These are phyloP conservation scores for Neospermospora avenae DNA, from an alignment of 2,329 filamentous ascomycete genomes.

Conservation along the genomic window DNA sequence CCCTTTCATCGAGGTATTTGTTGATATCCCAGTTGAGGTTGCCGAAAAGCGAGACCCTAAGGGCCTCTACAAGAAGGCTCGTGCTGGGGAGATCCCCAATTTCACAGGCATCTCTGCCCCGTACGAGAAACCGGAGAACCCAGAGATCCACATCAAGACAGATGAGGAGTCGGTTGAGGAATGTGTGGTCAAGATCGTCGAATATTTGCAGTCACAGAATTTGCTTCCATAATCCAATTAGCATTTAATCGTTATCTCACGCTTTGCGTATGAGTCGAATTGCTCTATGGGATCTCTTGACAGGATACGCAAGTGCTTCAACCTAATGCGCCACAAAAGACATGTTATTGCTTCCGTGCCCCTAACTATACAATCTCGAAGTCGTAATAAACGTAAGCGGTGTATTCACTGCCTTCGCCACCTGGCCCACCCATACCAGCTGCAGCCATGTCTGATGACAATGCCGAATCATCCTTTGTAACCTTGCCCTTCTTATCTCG, in stretches of 20 bases:
- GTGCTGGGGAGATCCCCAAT: conserved; percentile 90
- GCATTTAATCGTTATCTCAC: conserved; percentile 6
- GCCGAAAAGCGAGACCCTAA: conserved; percentile 96
- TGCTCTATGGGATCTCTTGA: conserved; percentile 14
- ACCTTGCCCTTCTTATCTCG: conserved; percentile 91
- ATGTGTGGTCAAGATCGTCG: conserved; percentile 78
- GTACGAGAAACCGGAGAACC: conserved; percentile 82
- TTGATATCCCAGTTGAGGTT: conserved; percentile 87
- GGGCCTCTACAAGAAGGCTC: conserved; percentile 95
- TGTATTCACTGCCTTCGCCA: conserved; percentile 79
- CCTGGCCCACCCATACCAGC: conserved; percentile 60
- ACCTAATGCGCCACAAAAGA: conserved; percentile 20
- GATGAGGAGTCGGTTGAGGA: conserved; percentile 83
- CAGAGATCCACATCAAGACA: conserved; percentile 85
- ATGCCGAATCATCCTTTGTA: conserved; percentile 79
- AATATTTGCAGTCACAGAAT: conserved; percentile 71
- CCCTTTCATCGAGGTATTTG: conserved; percentile 89
- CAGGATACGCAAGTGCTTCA: conserved; percentile 27
- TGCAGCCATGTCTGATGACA: conserved; percentile 80
- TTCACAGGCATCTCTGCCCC: conserved; percentile 95
- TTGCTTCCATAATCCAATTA: conserved; percentile 41
- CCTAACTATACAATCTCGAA: conserved; percentile 63
- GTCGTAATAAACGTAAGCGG: conserved; percentile 95
- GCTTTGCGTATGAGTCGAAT: not conserved
- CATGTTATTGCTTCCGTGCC: conserved; percentile 6